These are phyloP conservation scores for Argentina anserina DNA, from an alignment of 306 rosid species.

Conservation along the genomic window DNA sequence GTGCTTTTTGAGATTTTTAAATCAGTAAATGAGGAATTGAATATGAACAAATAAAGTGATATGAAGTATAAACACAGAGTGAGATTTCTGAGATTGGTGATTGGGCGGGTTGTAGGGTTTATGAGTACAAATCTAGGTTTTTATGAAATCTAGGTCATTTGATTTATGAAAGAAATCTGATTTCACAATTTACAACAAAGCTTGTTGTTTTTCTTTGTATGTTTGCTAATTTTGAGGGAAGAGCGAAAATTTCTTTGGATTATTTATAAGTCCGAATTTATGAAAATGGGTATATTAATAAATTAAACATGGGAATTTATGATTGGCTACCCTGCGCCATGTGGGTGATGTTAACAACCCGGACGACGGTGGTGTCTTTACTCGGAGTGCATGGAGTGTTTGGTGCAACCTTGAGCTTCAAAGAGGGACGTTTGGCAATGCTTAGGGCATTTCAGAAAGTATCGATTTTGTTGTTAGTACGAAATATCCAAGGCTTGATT, in stretches of 20 bases:
- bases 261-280: slow-evolving; percentile 29
- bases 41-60: neutral
- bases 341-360: slow-evolving; percentile 15
- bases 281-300: neutral
- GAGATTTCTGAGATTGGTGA: slow-evolving; percentile 34
- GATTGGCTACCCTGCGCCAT: slow-evolving; percentile 23
- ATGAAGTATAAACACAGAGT: slow-evolving; percentile 4
- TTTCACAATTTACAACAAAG: slow-evolving; percentile 33
- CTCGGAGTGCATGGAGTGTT: neutral
- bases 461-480: neutral
- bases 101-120: slow-evolving; percentile 25
- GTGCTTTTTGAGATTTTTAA: neutral
- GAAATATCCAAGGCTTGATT: neutral
- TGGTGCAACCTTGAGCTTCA: slow-evolving; percentile 12
- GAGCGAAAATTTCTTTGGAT: slow-evolving; percentile 22
- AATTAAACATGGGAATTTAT: slow-evolving; percentile 8
- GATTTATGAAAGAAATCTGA: slow-evolving; percentile 38
- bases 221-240: slow-evolving; percentile 35
- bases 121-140: slow-evolving; percentile 38
- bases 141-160: slow-evolving; percentile 24
- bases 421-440: slow-evolving; percentile 28
- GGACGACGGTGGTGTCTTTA: slow-evolving; percentile 7
- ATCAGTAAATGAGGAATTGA: neutral
- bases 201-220: neutral
- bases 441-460: neutral